A percentile compares a stretch with the other conserved stretches of the same genome.
Evolutionary conservation across 108 stramenopile species (phyloP).

Genomic region (Cylindrotheca closterium): DNA sequence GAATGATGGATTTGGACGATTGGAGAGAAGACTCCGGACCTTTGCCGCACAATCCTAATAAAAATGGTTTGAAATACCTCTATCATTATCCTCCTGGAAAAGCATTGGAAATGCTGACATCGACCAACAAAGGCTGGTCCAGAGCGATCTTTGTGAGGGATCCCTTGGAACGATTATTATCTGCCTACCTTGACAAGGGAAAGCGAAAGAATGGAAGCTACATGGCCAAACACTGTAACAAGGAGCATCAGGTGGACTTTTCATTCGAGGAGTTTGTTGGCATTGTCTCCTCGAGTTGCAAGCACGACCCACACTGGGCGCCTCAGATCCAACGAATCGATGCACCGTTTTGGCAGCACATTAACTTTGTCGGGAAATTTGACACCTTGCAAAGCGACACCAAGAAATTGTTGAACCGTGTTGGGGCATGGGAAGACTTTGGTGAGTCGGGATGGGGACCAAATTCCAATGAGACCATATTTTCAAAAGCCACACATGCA

Average conservation of each 20-base stretch:
- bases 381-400: slow-evolving; percentile 34
- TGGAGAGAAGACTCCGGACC: slow-evolving; percentile 23
- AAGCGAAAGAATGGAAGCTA: slow-evolving; percentile 24
- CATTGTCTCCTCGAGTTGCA: slow-evolving; percentile 12
- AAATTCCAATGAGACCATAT: slow-evolving; percentile 20
- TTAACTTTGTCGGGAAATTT: slow-evolving; percentile 49
- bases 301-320: slow-evolving; percentile 44
- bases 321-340: slow-evolving; percentile 44
- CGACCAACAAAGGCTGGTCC: slow-evolving; percentile 38
- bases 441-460: slow-evolving; percentile 48
- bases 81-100: slow-evolving; percentile 35
- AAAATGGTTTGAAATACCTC: slow-evolving; percentile 49
- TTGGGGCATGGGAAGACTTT: slow-evolving; percentile 35
- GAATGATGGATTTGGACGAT: slow-evolving; percentile 43
- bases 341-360: slow-evolving; percentile 30
- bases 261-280: slow-evolving; percentile 29
- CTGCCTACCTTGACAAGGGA: slow-evolving; percentile 54
- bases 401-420: slow-evolving; percentile 22
- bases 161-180: slow-evolving; percentile 59
- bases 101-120: slow-evolving; percentile 46
- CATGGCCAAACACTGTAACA: slow-evolving; percentile 20
- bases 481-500: slow-evolving; percentile 10
- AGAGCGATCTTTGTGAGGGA: slow-evolving; percentile 65
- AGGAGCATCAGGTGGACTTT: not conserved
- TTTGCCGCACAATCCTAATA: slow-evolving; percentile 37